Evolutionary conservation across 179 eudicot species (phyloP).

Genomic region (Spinacia oleracea): DNA sequence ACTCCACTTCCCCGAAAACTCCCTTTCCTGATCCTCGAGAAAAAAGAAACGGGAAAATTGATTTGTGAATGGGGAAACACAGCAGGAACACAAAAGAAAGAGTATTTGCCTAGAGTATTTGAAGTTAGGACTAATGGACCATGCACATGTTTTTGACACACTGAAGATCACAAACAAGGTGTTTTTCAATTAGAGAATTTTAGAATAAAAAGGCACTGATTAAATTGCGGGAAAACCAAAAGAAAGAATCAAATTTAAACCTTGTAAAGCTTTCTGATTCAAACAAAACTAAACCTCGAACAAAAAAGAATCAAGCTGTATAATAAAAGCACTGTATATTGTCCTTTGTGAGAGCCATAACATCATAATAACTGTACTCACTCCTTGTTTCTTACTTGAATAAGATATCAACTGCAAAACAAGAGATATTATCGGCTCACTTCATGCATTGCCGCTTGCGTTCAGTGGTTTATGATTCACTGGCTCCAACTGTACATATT

Average conservation of each 20-base stretch:
- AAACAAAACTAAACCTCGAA: constrained; percentile 30
- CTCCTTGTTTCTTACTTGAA: constrained; percentile 15
- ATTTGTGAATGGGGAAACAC: neutral
- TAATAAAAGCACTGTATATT: constrained; percentile 28
- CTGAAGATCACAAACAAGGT: constrained; percentile 3
- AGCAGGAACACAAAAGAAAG: neutral
- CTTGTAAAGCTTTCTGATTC: constrained; percentile 29
- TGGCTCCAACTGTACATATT: constrained; percentile 40
- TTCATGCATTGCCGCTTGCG: constrained; percentile 21
- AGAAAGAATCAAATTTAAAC: constrained; percentile 28
- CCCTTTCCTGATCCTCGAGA: neutral
- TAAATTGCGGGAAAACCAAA: constrained; percentile 11
- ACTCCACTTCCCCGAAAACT: constrained; percentile 9
- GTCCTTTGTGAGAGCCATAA: constrained; percentile 25
- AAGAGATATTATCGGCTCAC: constrained; percentile 31
- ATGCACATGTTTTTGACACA: constrained; percentile 17
- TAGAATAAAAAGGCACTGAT: neutral
- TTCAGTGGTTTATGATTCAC: constrained; percentile 23
- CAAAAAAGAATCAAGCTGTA: constrained; percentile 35
- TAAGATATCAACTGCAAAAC: constrained; percentile 25
- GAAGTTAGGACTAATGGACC: constrained; percentile 3
- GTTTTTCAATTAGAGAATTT: constrained; percentile 6
- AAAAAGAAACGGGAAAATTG: neutral
- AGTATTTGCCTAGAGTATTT: neutral
- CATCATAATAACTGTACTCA: constrained; percentile 33